Evolutionary conservation across 2,329 filamentous ascomycete genomes (phyloP), one percentile per base, ranked within the genome.

Genomic region (Akanthomyces uredinophilus): DNA sequence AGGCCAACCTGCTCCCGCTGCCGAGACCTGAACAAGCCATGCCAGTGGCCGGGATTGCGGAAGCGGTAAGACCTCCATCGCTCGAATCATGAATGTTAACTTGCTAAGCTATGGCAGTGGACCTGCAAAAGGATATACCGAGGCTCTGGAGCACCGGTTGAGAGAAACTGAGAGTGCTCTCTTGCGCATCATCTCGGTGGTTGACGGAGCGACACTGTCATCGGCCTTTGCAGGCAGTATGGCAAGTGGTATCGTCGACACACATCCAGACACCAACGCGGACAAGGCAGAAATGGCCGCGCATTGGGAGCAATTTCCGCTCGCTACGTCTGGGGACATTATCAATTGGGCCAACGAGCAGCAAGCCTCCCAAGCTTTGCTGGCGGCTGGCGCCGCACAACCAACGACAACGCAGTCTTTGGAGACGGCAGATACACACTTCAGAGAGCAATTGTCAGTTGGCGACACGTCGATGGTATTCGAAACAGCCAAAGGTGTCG

Each of bases 91-190:
- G 27, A 18, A 29, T 39, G 16, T 18, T 32, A 4, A 20, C 8
- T 20, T 39, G 49, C 27, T 22, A 49, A 14, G 32, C 49, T 56
- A 41, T 47, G n/a, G 29, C 43, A 79, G 78, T 56, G 78, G 78
- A 1, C 78, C 78, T 7, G 73, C 77, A n/a, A 80, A 79, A 64
- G 78, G 78, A 8, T 78, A 79, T 57, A 72, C 76, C 20, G 77
- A 79, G 67, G 73, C 75, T 18, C 65, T 80, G 20, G 77, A 79
- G 52, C 70, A 75, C 27, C 71, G 77, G 43, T 71, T 80, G 1
- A 71, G 73, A 50, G 73, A 77, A 52, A 78, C 77, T 0, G 78
- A 80, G 63, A 70, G 65, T 1, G 69, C 75, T 16, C 68, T 80
- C 14, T 62, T 79, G 10, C 71, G 68, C 22, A 61, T 79, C 8